A percentile compares a stretch with the other conserved stretches of the same genome.
Conservation (phyloP, 2,329 filamentous ascomycete species). For the Fusarium nelsonii region DNA sequence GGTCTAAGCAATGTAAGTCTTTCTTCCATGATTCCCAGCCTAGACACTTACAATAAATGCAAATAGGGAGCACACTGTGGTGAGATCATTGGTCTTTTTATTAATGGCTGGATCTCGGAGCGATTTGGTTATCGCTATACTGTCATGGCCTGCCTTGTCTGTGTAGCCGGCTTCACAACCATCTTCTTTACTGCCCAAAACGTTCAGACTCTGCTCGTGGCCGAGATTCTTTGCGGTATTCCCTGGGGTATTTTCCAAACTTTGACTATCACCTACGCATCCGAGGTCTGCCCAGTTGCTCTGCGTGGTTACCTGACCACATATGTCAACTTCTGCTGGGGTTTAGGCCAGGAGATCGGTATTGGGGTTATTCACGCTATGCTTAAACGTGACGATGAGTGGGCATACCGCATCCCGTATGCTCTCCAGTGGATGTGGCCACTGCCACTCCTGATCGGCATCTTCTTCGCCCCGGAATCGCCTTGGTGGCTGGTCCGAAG, state of each 20-base stretch:
- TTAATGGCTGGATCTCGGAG: slow-evolving; percentile 75
- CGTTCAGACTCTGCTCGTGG: slow-evolving; percentile 68
- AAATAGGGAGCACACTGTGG: slow-evolving; percentile 66
- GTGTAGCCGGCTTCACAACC: slow-evolving; percentile 68
- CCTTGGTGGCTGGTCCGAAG: slow-evolving; percentile 83
- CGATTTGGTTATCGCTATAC: slow-evolving; percentile 76
- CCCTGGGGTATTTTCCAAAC: slow-evolving; percentile 72
- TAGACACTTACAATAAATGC: slow-evolving; percentile 41
- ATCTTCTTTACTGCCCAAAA: slow-evolving; percentile 75
- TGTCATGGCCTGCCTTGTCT: slow-evolving; percentile 68
- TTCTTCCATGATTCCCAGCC: not conserved
- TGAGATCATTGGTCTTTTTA: slow-evolving; percentile 74
- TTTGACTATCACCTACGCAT: slow-evolving; percentile 74
- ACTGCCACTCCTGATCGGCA: slow-evolving; percentile 72
- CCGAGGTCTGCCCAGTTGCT: slow-evolving; percentile 78
- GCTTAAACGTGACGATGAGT: slow-evolving; percentile 73
- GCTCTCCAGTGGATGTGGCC: slow-evolving; percentile 85
- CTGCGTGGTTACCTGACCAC: slow-evolving; percentile 79
- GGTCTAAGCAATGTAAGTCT: slow-evolving; percentile 66
- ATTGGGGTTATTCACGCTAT: slow-evolving; percentile 80
- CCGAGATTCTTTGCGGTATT: slow-evolving; percentile 73
- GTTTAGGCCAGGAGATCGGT: slow-evolving; percentile 78
- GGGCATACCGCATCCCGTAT: slow-evolving; percentile 78
- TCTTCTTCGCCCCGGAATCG: slow-evolving; percentile 76
- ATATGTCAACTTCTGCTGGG: slow-evolving; percentile 84